These are phyloP conservation scores for Xylariaceae sp. DNA, from an alignment of 2,329 filamentous ascomycete species.

Conservation along the genomic window DNA sequence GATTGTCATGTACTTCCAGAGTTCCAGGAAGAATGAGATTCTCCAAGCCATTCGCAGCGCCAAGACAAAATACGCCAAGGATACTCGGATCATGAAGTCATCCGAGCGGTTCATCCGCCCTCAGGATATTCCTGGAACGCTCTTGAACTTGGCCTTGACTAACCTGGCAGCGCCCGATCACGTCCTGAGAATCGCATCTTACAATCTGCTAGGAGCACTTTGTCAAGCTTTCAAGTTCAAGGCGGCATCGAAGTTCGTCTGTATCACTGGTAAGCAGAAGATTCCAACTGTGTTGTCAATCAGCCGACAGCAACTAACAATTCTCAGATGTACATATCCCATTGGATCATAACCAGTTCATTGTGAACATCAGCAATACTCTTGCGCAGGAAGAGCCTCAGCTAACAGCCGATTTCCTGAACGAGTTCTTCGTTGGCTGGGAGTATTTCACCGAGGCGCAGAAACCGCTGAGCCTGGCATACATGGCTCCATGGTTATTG, in stretches of 20 bases:
- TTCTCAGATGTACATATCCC: slow-evolving; percentile 56
- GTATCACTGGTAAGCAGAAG: slow-evolving; percentile 52
- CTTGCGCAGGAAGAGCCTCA: slow-evolving; percentile 60
- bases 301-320: slow-evolving; percentile 18
- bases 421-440: slow-evolving; percentile 70
- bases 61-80: slow-evolving; percentile 60
- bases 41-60: slow-evolving; percentile 58
- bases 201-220: slow-evolving; percentile 61
- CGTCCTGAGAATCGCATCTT: slow-evolving; percentile 56
- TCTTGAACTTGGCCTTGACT: slow-evolving; percentile 62
- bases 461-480: slow-evolving; percentile 60
- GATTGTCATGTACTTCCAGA: slow-evolving; percentile 68
- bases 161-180: slow-evolving; percentile 61
- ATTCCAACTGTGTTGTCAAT: too few relatives aligned
- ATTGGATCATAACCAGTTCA: slow-evolving; percentile 57
- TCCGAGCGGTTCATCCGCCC: slow-evolving; percentile 62
- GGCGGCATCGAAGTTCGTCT: slow-evolving; percentile 55
- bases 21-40: slow-evolving; percentile 57
- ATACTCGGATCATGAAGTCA: slow-evolving; percentile 54
- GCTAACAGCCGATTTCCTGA: slow-evolving; percentile 62
- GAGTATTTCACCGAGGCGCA: slow-evolving; percentile 64
- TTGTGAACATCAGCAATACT: slow-evolving; percentile 60
- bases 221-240: slow-evolving; percentile 65
- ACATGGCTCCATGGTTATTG: slow-evolving; percentile 65
- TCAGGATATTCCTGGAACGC: slow-evolving; percentile 64